phyloP scores from a whole-genome alignment of 768 basidiomycete genomes.

The Leccinum fibrillosum region DNA sequence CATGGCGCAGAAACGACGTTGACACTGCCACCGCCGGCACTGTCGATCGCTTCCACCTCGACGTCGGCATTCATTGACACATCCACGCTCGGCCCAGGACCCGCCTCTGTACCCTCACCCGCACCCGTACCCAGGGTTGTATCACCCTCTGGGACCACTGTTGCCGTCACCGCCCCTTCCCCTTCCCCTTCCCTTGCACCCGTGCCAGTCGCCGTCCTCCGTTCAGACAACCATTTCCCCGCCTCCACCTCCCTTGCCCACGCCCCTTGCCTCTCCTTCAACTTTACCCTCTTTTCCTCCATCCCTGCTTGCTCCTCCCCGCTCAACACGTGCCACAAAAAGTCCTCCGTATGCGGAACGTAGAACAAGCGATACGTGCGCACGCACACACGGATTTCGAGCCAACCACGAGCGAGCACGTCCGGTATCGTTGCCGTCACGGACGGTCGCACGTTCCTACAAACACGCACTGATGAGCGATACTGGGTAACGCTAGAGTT shows the following conservation, averaged over 20 bases:
- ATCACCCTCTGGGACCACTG: background rate
- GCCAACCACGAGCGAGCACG: constrained; percentile 50
- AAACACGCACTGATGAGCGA: background rate
- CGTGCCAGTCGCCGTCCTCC: background rate
- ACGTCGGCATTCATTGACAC: background rate
- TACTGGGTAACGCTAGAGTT: background rate
- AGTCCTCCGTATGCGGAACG: constrained; percentile 26
- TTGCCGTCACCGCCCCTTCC: background rate
- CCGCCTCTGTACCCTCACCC: background rate
- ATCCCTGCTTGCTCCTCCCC: constrained; percentile 9
- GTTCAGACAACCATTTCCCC: constrained; percentile 13
- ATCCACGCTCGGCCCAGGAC: background rate
- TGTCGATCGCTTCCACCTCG: background rate
- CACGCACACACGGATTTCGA: constrained; percentile 80
- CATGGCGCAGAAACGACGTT: constrained; percentile 5
- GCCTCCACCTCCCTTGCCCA: constrained; percentile 16
- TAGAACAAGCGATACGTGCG: constrained; percentile 27
- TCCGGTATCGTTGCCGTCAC: constrained; percentile 35
- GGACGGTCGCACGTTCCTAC: constrained; percentile 21
- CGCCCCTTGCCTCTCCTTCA: constrained; percentile 9
- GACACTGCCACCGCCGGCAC: background rate
- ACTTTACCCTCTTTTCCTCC: background rate
- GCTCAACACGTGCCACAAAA: constrained; percentile 11
- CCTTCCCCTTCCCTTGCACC: background rate
- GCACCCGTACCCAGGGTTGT: background rate